These are phyloP conservation scores for Cicer bijugum DNA, from an alignment of 306 rosid genomes.

Conservation along the genomic window DNA sequence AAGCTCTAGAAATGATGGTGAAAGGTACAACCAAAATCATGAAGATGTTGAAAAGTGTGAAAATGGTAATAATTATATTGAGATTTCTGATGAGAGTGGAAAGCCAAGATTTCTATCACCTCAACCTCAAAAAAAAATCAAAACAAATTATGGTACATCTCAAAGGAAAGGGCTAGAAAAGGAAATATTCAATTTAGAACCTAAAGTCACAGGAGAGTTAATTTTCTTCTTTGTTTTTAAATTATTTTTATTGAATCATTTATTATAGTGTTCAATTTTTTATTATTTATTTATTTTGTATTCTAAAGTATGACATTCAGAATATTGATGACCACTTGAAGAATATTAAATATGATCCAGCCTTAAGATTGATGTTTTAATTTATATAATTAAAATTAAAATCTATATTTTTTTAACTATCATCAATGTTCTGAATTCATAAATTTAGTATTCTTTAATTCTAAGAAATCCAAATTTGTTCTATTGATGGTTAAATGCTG, in stretches of 20 bases:
- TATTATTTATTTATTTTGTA: too few species aligned
- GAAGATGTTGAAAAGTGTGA: not conserved
- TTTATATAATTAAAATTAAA: too few species aligned
- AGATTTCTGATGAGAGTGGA: not conserved
- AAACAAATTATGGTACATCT: not conserved
- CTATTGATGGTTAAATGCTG: not conserved
- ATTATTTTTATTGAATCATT: not conserved
- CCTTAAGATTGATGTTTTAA: too few species aligned
- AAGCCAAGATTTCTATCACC: not conserved
- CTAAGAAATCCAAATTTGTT: too few species aligned
- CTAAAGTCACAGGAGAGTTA: not conserved
- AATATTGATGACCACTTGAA: too few species aligned
- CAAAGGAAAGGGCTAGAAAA: not conserved
- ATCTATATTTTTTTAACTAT: too few species aligned
- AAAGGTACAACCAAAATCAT: not conserved
- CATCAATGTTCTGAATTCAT: too few species aligned
- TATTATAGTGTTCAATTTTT: not conserved
- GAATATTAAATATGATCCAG: too few species aligned
- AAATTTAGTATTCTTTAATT: too few species aligned
- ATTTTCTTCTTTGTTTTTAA: not conserved
- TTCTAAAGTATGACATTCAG: too few species aligned
- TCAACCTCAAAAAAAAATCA: not conserved
- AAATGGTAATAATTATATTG: not conserved
- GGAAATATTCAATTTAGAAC: not conserved
- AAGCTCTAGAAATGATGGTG: not conserved